Evolutionary conservation across 2,329 filamentous ascomycete genomes (phyloP).

Genomic region (Chalaropsis ovoidea): DNA sequence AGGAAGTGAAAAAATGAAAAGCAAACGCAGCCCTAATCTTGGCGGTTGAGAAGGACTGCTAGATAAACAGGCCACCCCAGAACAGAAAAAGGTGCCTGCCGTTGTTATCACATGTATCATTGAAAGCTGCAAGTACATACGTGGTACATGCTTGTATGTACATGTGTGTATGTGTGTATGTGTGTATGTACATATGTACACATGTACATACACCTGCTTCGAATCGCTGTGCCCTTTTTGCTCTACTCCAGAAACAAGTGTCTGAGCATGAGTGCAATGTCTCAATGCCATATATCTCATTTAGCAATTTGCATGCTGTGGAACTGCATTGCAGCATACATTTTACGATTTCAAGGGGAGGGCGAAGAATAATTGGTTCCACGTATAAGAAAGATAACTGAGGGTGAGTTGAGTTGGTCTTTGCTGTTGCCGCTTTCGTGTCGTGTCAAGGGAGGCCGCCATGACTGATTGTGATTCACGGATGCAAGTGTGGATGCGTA

Average conservation of each 20-base stretch:
- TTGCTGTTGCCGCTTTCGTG: background rate
- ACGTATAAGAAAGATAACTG: background rate
- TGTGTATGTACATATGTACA: background rate
- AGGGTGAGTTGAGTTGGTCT: background rate
- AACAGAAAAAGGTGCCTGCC: background rate
- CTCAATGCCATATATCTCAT: slow-evolving; percentile 7
- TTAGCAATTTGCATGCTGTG: slow-evolving; percentile 9
- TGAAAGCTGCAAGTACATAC: no score
- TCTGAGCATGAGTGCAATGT: background rate
- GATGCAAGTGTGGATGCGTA: background rate
- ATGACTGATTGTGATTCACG: slow-evolving; percentile 3
- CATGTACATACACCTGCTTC: background rate
- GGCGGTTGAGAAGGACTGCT: background rate
- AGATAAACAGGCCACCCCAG: background rate
- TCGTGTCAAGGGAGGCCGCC: background rate
- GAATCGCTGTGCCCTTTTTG: background rate
- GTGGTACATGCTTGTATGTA: no score
- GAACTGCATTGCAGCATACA: slow-evolving; percentile 6
- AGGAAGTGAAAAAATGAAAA: background rate
- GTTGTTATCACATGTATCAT: background rate
- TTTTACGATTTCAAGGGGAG: slow-evolving; percentile 5
- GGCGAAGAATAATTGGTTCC: slow-evolving; percentile 10
- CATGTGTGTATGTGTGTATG: background rate
- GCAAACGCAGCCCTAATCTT: background rate
- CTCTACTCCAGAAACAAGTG: background rate